Evolutionary conservation across 2,329 filamentous ascomycete species (phyloP), one percentile per base, ranked within the genome.

Genomic region (Aspergillus sp.): DNA sequence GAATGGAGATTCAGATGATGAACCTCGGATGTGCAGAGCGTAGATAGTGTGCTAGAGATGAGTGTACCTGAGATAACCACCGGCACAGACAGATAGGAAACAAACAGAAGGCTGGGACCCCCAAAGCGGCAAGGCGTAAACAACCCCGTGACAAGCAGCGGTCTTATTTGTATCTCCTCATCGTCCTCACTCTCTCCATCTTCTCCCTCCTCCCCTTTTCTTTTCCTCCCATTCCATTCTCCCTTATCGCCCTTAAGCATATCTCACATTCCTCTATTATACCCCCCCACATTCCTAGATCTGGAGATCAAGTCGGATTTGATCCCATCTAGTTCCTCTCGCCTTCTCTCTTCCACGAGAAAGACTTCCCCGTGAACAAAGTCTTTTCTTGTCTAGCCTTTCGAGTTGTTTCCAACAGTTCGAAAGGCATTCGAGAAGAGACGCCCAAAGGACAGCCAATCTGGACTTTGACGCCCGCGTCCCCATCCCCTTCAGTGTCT

Each of bases 381-480:
- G 73, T 75, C 73, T 74, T 75, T 75, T 75, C 73, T 75, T 74
- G 72, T 73, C 68, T 75, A 65, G 69, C 63, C 72, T 75, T 75
- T 74, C 72, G 72, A 72, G 65, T 74, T 74, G 70, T 73, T 73
- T 56, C 53, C 60, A 68, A 70, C 71, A 73, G 66, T 75, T 74
- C 72, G 72, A 72, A 73, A 74, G 72, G 68, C 68, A 72, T 84
- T 84, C 83, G 84, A 89, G 86, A 86, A 85, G 81, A 82, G 84
- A 79, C 85, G 79, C 79, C 76, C 76, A 74, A 79, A 85, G 88
- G 86, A 86, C 88, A 88, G 90, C 81, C 90, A 96, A 90, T 83
- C 92, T 96, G 92, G 92, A 96, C 90, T 96, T 95, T 94, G 92
- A 96, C 89, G 91, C 92, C 81, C 89, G 91, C 80, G 89, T 96